Conservation (phyloP, 352 stramenopile species). For the Globisporangium alternatum region DNA sequence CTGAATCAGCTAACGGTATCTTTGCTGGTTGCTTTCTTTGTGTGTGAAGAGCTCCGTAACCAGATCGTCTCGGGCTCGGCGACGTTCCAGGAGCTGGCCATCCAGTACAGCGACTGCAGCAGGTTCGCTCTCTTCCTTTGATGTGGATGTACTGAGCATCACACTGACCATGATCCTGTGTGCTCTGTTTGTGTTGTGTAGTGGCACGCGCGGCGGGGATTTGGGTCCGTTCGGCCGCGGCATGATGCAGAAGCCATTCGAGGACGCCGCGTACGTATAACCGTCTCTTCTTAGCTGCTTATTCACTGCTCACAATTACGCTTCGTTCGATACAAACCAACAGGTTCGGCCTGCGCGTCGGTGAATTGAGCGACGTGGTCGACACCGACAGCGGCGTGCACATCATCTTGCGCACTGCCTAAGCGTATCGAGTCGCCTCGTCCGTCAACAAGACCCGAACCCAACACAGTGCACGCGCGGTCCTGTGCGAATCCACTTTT, state of each 20-base stretch:
- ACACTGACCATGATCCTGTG: neutral
- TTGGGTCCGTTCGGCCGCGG: slow-evolving; percentile 85
- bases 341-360: slow-evolving; percentile 89
- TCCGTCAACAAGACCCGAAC: neutral
- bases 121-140: slow-evolving; percentile 20
- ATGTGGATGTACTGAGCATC: neutral
- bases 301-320: neutral
- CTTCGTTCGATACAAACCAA: slow-evolving; percentile 3
- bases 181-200: slow-evolving; percentile 12
- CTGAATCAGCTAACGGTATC: neutral
- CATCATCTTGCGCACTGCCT: slow-evolving; percentile 94
- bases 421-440: slow-evolving; percentile 14
- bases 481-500: neutral
- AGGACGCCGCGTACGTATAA: slow-evolving; percentile 76
- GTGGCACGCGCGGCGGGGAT: slow-evolving; percentile 84
- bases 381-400: slow-evolving; percentile 96
- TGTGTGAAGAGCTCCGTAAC: slow-evolving; percentile 47
- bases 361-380: slow-evolving; percentile 93
- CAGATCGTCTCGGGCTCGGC: slow-evolving; percentile 83
- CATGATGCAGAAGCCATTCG: slow-evolving; percentile 93
- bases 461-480: neutral
- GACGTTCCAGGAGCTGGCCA: slow-evolving; percentile 72
- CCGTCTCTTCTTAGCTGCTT: neutral
- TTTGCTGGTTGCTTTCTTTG: neutral
- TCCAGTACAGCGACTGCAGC: slow-evolving; percentile 85